Base-by-base conservation (phyloP, 306 rosid genomes). In the Cucurbita maxima region DNA sequence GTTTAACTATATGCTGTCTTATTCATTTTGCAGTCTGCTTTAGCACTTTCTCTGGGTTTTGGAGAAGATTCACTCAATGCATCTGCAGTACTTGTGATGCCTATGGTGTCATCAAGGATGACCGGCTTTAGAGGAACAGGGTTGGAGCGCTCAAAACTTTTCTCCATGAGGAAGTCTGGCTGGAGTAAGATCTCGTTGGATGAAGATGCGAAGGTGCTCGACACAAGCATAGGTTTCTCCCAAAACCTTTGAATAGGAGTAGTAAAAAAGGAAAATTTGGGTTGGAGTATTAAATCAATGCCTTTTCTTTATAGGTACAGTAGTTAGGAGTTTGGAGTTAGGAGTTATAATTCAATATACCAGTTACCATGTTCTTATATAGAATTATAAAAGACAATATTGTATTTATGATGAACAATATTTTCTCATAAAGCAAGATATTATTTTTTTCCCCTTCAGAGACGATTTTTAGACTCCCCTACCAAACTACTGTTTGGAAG, bases 41-140 rank as follows among this genome's bases (percentile, higher is more conserved):
- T 86, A 75, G 93, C 92, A 62, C 75, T 89, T 52, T 80, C 90
- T 58, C 78, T 94, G 18, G 97, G 99, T 71, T 73, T 89, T 64
- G 99, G 99, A 77, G 99, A 94, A 83, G 92, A 91, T 81, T 85
- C 99, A 51, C 88, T 94, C 15, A 80, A 82, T 75, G 92, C 99
- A 72, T 94, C 99, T 34, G 89, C 97, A 50, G 88, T 89, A 71
- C 83, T 94, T 63, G 97, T 86, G 86, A 94, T 94, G 99, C 99
- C 99, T 10, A 94, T 94, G 97, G 85, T 91, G 85, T 94, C 99
- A 57, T 94, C 99, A 5, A 94, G 85, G 83, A 84, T 94, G 78
- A 94, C 90, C 4, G 99, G 99, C 66, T 94, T 90, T 78, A 86
- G 98, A 84, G 96, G 98, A 58, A 82, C 68, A 18, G 95, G 87